phyloP scores from a whole-genome alignment of 345 rosid genomes.

The Carallia brachiata region DNA sequence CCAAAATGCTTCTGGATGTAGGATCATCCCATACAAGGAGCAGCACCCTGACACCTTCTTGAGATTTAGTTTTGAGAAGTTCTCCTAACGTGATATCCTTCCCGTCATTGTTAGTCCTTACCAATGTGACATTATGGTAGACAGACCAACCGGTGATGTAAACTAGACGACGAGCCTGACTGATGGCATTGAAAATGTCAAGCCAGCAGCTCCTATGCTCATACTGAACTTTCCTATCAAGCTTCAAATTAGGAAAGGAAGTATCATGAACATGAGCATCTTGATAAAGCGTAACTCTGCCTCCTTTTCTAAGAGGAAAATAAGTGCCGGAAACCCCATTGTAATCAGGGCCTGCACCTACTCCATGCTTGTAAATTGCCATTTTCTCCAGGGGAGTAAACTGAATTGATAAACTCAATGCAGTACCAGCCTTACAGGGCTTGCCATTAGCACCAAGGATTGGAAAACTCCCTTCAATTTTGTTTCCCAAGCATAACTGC shows the following conservation, averaged over 20 bases:
- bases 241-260: slow-evolving; percentile 51
- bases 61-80: slow-evolving; percentile 82
- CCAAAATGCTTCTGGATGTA: slow-evolving; percentile 70
- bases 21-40: slow-evolving; percentile 98
- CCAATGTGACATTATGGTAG: slow-evolving; percentile 55
- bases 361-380: slow-evolving; percentile 52
- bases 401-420: slow-evolving; percentile 61
- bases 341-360: slow-evolving; percentile 50
- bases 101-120: slow-evolving; percentile 45
- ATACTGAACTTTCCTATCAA: slow-evolving; percentile 52
- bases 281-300: slow-evolving; percentile 83
- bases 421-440: slow-evolving; percentile 75
- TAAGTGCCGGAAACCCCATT: slow-evolving; percentile 79
- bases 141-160: slow-evolving; percentile 97
- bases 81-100: slow-evolving; percentile 55
- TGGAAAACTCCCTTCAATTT: slow-evolving; percentile 70
- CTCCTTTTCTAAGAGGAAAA: slow-evolving; percentile 78
- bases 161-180: slow-evolving; percentile 74
- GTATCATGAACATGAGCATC: slow-evolving; percentile 82
- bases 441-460: slow-evolving; percentile 54
- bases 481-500: slow-evolving; percentile 40
- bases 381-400: slow-evolving; percentile 55
- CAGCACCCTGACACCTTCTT: slow-evolving; percentile 91
- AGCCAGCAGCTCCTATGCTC: slow-evolving; percentile 68
- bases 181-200: slow-evolving; percentile 69